Base-by-base conservation (phyloP, 2,329 filamentous ascomycete genomes). In the Aspergillus sp. region DNA sequence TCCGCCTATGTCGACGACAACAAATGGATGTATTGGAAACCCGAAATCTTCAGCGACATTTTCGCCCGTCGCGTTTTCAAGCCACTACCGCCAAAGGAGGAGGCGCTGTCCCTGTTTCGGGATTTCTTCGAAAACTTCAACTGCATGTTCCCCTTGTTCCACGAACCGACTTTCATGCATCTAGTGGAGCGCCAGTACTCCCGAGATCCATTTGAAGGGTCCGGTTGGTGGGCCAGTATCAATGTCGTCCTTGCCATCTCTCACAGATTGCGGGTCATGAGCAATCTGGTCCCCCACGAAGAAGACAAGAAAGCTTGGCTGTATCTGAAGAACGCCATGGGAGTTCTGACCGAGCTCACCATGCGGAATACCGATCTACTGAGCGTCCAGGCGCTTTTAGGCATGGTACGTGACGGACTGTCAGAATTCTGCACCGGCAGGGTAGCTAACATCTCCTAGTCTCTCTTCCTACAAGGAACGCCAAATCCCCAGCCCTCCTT, bases 41-140 rank as follows among this genome's bases (percentile, higher is more conserved):
- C 92, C n/a, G 92, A 97, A 68, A 87, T 97, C 20, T 97, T 97
- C 71, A 84, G 88, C 46, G 93, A 97, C 68, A 83, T 99, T 17
- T 97, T 97, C 74, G 84, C 86, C 49, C 85, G 92, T 35, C 86
- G 87, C 14, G 82, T 96, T 24, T 96, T 93, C 78, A 87, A 88
- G 55, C 87, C 85, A 14, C 73, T 97, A 30, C 94, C 94, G 2
- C 79, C 89, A 0, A 95, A 95, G 71, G 80, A 85, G n/a, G 92
- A 96, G 73, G 90, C 91, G 0, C 72, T 95, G 55, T 95, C 90
- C 1, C 76, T 97, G 35, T 83, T 96, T 55, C 90, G 88, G 71
- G 94, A 99, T 71, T 99, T 88, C 66, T 99, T 99, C 61, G 90
- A 95, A 65, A 96, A 96, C 73, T 97, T 99, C 80, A 99, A 99